phyloP scores from a whole-genome alignment of 2,329 filamentous ascomycete species.

The Ambrosiella cleistominuta region DNA sequence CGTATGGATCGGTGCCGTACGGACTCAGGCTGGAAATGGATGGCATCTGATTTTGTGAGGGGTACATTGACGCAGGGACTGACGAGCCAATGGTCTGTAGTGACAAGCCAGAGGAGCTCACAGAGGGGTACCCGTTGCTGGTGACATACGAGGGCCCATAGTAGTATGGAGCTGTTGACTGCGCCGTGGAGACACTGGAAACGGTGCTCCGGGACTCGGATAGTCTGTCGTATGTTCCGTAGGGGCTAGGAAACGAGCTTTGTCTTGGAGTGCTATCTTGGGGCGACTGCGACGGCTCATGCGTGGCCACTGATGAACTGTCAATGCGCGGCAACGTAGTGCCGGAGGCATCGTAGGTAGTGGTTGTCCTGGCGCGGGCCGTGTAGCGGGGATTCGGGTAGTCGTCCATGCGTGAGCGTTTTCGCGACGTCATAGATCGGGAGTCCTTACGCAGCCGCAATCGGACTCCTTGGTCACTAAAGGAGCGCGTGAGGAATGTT shows the following conservation, averaged over 20 bases:
- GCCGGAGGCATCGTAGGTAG: slow-evolving; percentile 7
- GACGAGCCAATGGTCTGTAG: slow-evolving; percentile 6
- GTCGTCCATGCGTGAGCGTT: slow-evolving; percentile 19
- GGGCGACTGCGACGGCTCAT: slow-evolving; percentile 11
- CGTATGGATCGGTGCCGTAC: slow-evolving; percentile 8
- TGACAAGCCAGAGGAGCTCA: slow-evolving; percentile 3
- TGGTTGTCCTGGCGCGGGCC: slow-evolving; percentile 12
- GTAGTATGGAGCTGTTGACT: slow-evolving; percentile 9
- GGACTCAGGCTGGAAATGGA: slow-evolving; percentile 1
- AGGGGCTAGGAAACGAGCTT: slow-evolving; percentile 8
- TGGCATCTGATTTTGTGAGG: slow-evolving; percentile 3
- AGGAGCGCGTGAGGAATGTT: slow-evolving; percentile 61
- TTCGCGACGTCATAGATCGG: slow-evolving; percentile 35
- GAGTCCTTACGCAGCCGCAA: slow-evolving; percentile 71
- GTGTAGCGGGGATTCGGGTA: slow-evolving; percentile 8
- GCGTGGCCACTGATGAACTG: slow-evolving; percentile 2
- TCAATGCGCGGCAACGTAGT: slow-evolving; percentile 10
- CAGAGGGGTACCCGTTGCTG: slow-evolving; percentile 10
- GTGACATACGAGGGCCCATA: slow-evolving; percentile 9
- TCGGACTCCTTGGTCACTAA: slow-evolving; percentile 75
- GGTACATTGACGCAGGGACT: slow-evolving; percentile 11
- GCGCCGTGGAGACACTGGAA: not conserved
- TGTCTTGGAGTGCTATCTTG: slow-evolving; percentile 12
- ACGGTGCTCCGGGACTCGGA: slow-evolving; percentile 8
- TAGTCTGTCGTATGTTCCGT: slow-evolving; percentile 5